A percentile compares a stretch with the other conserved stretches of the same genome.
These are phyloP conservation scores for Fusarium sambucinum DNA, from an alignment of 2,329 filamentous ascomycete species.

Conservation along the genomic window DNA sequence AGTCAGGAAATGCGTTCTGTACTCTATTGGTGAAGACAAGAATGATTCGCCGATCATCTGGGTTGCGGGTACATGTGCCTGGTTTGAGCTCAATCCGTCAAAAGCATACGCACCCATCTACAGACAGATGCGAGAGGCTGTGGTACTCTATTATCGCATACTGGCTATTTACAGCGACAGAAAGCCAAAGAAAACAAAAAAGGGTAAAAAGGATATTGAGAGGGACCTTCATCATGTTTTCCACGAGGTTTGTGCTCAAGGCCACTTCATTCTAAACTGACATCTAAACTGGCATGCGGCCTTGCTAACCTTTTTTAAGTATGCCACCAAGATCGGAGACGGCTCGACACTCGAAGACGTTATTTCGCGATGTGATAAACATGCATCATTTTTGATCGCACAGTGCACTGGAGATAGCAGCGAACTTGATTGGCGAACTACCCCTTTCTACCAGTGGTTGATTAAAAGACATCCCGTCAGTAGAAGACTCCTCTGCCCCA, in stretches of 20 bases:
- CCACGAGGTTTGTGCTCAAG: conserved; percentile 46
- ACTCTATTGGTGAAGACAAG: conserved; percentile 65
- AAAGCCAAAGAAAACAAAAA: conserved; percentile 49
- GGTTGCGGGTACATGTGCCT: conserved; percentile 70
- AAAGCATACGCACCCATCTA: conserved; percentile 67
- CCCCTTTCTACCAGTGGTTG: conserved; percentile 64
- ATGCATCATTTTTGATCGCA: conserved; percentile 64
- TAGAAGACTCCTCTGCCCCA: neutral
- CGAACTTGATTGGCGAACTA: conserved; percentile 58
- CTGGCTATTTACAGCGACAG: conserved; percentile 65
- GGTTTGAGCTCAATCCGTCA: conserved; percentile 75
- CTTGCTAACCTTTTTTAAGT: conserved; percentile 52
- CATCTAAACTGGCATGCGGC: neutral
- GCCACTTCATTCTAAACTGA: neutral
- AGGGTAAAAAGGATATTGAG: conserved; percentile 47
- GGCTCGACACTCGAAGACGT: conserved; percentile 65
- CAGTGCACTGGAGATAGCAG: conserved; percentile 60
- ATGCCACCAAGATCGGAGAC: conserved; percentile 65
- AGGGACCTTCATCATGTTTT: conserved; percentile 51
- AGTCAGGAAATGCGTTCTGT: conserved; percentile 61
- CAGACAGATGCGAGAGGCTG: conserved; percentile 71
- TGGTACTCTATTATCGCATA: conserved; percentile 73
- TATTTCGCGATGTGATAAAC: conserved; percentile 59
- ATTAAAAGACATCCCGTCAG: conserved; percentile 56
- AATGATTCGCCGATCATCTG: conserved; percentile 71